Evolutionary conservation across 169 alveolate species (phyloP), one percentile per base, ranked within the genome.

Genomic region (Plasmodium inui): DNA sequence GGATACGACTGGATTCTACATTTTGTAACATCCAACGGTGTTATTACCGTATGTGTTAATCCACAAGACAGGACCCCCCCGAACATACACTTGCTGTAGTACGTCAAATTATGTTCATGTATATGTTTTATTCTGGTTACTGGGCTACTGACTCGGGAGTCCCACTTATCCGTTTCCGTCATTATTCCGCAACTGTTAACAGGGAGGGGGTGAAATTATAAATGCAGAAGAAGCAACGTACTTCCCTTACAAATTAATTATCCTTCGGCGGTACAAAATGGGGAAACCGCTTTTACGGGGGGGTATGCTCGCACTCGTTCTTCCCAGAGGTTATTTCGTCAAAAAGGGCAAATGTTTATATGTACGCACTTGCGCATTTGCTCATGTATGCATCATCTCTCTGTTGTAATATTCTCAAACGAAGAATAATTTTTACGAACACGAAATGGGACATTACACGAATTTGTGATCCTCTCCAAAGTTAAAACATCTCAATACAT

Each of bases 51-150:
- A 96, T 99, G 99, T 6, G 99, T 99, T 50, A 99, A 89, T 5
- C 99, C 99, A 95, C 99, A 99, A 70, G 99, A 97, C 72, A 99
- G 92, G 80, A 97, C 93, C 2, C 99, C 99, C 30, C 99, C 99
- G 73, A 99, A 82, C 99, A 98, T 98, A 95, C 99, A 98, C 91
- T 98, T 98, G 46, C 96, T 82, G 96, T 98, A 98, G 94, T 98
- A 99, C 7, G 93, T 39, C 19, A 84, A 72, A 79, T 96, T 96
- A 89, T 96, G 98, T 41, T 78, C 96, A 61, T 83, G 89, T n/a
- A 95, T 79, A 76, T 95, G 97, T 37, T 95, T 95, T 82, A 86
- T 92, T 83, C 97, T 95, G 55, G 95, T 93, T 78, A 95, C 82
- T 0, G 97, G 97, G 30, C 94, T 88, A 39, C 95, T 83, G 46